Conservation (phyloP, 257 asterid species). For the Solanum arcanum region DNA sequence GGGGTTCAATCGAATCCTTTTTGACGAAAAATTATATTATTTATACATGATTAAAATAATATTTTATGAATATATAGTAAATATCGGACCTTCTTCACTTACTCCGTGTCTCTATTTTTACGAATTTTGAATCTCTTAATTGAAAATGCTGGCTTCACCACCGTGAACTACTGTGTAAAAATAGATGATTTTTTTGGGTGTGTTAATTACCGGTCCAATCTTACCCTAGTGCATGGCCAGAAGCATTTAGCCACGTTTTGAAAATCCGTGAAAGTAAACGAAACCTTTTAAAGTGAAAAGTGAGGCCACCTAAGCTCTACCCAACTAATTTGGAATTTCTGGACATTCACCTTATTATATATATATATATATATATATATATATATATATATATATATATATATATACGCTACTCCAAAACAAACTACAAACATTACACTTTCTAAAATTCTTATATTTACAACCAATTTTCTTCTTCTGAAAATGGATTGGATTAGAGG, state of each 20-base stretch:
- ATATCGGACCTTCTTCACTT: too few relatives aligned
- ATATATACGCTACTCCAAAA: background rate
- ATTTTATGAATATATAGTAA: too few relatives aligned
- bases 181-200: background rate
- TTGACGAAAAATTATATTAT: too few relatives aligned
- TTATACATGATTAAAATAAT: too few relatives aligned
- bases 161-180: background rate
- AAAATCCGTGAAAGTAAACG: slow-evolving; percentile 35
- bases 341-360: background rate
- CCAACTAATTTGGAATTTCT: background rate
- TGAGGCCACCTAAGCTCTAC: slow-evolving; percentile 16
- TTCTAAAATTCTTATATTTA: background rate
- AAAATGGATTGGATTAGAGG: background rate
- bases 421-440: background rate
- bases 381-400: background rate
- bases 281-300: slow-evolving; percentile 8
- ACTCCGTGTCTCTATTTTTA: too few relatives aligned
- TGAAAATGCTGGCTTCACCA: too few relatives aligned
- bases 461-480: background rate
- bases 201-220: too few relatives aligned
- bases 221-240: background rate
- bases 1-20: too few relatives aligned
- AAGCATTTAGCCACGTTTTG: slow-evolving; percentile 40
- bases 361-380: background rate
- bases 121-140: accelerated